Conservation (phyloP, 495 filamentous ascomycete genomes). For the Neurospora sp. region DNA sequence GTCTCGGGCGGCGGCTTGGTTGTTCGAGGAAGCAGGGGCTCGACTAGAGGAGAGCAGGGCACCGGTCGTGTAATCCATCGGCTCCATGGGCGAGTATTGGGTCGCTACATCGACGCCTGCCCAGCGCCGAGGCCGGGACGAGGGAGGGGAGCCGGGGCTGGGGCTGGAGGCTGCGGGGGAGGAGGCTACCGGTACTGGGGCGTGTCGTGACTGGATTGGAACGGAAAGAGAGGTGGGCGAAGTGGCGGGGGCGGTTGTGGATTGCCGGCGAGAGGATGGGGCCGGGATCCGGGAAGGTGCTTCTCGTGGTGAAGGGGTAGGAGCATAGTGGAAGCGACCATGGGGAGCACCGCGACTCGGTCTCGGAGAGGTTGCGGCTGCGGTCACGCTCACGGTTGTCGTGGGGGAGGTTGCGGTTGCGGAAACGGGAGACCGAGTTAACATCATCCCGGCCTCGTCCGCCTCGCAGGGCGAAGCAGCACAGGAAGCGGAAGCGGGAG, state of each 20-base stretch:
- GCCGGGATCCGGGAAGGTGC: constrained; percentile 35
- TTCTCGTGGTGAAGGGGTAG: constrained; percentile 31
- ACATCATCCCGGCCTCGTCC: constrained; percentile 34
- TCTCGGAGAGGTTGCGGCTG: constrained; percentile 36
- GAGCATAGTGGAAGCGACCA: constrained; percentile 35
- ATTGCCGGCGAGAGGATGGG: constrained; percentile 34
- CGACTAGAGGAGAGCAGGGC: constrained; percentile 22
- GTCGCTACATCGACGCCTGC: constrained; percentile 45
- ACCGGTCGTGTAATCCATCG: constrained; percentile 27
- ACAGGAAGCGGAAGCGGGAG: not conserved
- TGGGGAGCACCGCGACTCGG: not conserved
- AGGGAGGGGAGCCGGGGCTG: not conserved
- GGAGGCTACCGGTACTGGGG: constrained; percentile 23
- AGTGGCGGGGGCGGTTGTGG: constrained; percentile 25
- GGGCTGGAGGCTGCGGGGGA: not conserved
- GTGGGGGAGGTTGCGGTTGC: constrained; percentile 24
- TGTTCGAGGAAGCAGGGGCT: constrained; percentile 13
- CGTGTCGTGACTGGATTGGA: not conserved
- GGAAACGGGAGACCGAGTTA: constrained; percentile 37
- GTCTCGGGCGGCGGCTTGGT: constrained; percentile 3
- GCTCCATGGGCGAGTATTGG: constrained; percentile 47
- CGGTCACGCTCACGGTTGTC: constrained; percentile 25
- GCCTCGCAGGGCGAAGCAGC: constrained; percentile 14
- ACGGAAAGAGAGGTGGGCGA: not conserved
- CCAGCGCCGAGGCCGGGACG: constrained; percentile 32